A percentile compares a stretch with the other conserved stretches of the same genome.
These are phyloP conservation scores for Cystofilobasidium macerans DNA, from an alignment of 768 basidiomycete species.

Conservation along the genomic window DNA sequence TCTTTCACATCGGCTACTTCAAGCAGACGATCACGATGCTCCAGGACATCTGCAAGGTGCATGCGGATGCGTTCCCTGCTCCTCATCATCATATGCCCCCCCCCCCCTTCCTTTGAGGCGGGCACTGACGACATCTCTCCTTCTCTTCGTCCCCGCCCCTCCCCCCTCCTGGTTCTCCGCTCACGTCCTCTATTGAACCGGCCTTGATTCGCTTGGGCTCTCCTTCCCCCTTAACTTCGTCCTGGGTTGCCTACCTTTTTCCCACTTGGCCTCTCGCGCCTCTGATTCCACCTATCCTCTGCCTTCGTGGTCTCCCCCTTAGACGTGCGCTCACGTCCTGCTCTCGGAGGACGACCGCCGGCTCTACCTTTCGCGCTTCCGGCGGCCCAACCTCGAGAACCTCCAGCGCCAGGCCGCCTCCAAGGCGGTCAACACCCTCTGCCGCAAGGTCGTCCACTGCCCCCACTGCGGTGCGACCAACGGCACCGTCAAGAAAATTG, in stretches of 20 bases:
- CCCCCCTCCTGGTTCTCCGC: too few relatives aligned
- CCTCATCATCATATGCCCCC: neutral
- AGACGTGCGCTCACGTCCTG: slow-evolving; percentile 81
- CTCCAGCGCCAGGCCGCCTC: slow-evolving; percentile 69
- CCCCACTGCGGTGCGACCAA: slow-evolving; percentile 88
- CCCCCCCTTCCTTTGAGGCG: too few relatives aligned
- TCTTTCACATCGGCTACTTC: slow-evolving; percentile 98
- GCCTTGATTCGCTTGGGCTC: too few relatives aligned
- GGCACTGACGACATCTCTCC: too few relatives aligned
- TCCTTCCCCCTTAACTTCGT: too few relatives aligned
- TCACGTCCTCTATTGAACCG: too few relatives aligned
- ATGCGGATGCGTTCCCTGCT: slow-evolving; percentile 25
- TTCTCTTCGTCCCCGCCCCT: too few relatives aligned
- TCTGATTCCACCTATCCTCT: neutral
- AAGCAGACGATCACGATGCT: slow-evolving; percentile 86
- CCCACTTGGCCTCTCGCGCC: too few relatives aligned
- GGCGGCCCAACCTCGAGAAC: slow-evolving; percentile 80
- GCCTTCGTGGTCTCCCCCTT: neutral
- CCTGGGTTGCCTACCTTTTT: too few relatives aligned
- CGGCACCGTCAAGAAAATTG: slow-evolving; percentile 90
- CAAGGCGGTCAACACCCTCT: slow-evolving; percentile 73
- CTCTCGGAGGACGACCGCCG: slow-evolving; percentile 79
- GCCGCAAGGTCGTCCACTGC: slow-evolving; percentile 83
- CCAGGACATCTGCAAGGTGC: slow-evolving; percentile 92
- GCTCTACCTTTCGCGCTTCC: slow-evolving; percentile 74